A percentile compares a stretch with the other conserved stretches of the same genome.
phyloP scores from a whole-genome alignment of 2,329 filamentous ascomycete species.

The Fusarium floridanum region DNA sequence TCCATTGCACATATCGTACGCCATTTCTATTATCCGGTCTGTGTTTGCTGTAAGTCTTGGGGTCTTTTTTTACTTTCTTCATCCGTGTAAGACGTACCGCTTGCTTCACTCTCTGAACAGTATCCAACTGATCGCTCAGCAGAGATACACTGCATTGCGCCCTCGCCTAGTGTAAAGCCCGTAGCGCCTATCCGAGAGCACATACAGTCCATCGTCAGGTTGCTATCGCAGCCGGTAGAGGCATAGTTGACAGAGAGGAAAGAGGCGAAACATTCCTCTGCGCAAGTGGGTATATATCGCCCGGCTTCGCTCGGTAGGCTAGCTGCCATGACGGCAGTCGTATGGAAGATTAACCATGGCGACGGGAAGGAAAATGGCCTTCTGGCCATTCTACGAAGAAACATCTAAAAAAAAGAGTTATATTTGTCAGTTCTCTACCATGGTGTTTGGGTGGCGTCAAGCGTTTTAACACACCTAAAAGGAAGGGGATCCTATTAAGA shows the following conservation, averaged over 20 bases:
- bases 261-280: slow-evolving; percentile 69
- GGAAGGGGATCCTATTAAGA: slow-evolving; percentile 42
- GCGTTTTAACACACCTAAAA: slow-evolving; percentile 41
- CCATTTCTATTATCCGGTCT: slow-evolving; percentile 60
- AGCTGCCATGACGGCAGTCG: slow-evolving; percentile 45
- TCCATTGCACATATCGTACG: slow-evolving; percentile 70
- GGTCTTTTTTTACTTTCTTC: neutral
- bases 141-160: slow-evolving; percentile 74
- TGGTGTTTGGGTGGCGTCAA: neutral
- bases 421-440: slow-evolving; percentile 16
- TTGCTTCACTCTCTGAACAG: slow-evolving; percentile 63
- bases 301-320: slow-evolving; percentile 56
- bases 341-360: slow-evolving; percentile 50
- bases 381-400: slow-evolving; percentile 58
- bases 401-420: slow-evolving; percentile 51
- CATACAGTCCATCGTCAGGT: slow-evolving; percentile 70
- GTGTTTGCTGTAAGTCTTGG: slow-evolving; percentile 28
- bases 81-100: slow-evolving; percentile 44
- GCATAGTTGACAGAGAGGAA: slow-evolving; percentile 74
- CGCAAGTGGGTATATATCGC: slow-evolving; percentile 68
- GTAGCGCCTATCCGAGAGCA: slow-evolving; percentile 70
- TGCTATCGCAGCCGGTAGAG: slow-evolving; percentile 59
- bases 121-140: slow-evolving; percentile 62
- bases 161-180: slow-evolving; percentile 80
- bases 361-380: slow-evolving; percentile 49